A percentile compares a stretch with the other conserved stretches of the same genome.
Conservation (phyloP, 208 protist genomes). For the Trypanosoma mega region DNA sequence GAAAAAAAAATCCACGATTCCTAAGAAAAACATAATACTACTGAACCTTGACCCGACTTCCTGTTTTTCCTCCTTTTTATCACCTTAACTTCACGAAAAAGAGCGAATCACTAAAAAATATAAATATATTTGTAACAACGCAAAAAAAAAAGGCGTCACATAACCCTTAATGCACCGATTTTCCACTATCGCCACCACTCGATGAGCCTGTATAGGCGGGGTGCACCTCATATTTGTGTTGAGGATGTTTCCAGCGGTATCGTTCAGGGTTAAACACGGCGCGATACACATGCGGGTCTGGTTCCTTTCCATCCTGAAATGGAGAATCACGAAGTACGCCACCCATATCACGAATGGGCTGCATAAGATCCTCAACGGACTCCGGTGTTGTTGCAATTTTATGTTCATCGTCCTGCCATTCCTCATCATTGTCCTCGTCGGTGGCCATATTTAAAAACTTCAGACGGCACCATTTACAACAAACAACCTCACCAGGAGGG, state of each 20-base stretch:
- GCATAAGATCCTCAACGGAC: constrained; percentile 65
- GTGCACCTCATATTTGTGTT: constrained; percentile 83
- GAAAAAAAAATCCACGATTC: too few species aligned
- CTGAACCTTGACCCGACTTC: too few species aligned
- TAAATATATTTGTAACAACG: too few species aligned
- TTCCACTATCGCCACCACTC: constrained; percentile 18
- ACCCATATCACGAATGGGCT: constrained; percentile 76
- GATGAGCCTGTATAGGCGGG: constrained; percentile 60
- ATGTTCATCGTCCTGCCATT: constrained; percentile 86
- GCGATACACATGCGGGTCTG: constrained; percentile 80
- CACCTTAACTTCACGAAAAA: too few species aligned
- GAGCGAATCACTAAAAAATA: too few species aligned
- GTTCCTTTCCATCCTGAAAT: constrained; percentile 81
- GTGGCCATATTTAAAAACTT: constrained; percentile 92
- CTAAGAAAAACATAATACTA: too few species aligned
- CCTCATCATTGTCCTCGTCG: constrained; percentile 83
- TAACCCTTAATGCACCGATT: constrained; percentile 4
- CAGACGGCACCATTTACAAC: constrained; percentile 87
- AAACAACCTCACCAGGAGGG: constrained; percentile 67
- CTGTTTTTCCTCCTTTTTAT: too few species aligned
- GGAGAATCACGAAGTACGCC: constrained; percentile 67
- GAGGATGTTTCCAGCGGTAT: constrained; percentile 74
- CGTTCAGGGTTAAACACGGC: constrained; percentile 83
- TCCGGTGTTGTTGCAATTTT: constrained; percentile 86
- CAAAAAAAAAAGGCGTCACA: background rate